Base-by-base conservation (phyloP, 2,329 filamentous ascomycete genomes). In the Cladobotryum mycophilum region DNA sequence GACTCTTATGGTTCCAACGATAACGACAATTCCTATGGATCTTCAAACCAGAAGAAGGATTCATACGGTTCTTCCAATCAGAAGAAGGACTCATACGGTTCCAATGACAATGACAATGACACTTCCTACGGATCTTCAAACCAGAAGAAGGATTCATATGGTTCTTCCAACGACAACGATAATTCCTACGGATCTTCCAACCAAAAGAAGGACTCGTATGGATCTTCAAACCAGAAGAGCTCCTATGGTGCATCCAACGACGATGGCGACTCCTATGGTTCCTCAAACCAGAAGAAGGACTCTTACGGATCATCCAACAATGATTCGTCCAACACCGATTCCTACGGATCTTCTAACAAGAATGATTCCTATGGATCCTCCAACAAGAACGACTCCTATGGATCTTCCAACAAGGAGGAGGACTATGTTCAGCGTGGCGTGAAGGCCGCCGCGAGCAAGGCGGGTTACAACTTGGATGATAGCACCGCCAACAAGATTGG, bases 401-500 rank as follows among this genome's bases (percentile, higher is more conserved):
- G 45, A 33, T 35, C 46, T 12, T 48, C 37, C 22, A 48, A 42
- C 37, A 22, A 48, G 25, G 11, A 30, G 25, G 25, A 30, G 6
- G 25, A 30, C 25, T 30, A 8, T 11, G 25, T 30, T 30, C 4
- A 30, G 25, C 25, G 13, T 34, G 13, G n/a, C 13, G 15, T 51
- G 40, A 52, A 57, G 18, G 51, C 56, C 33, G 51, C 44, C n/a
- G 41, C 56, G 41, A 53, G 59, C 49, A 49, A 45, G 25, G 25
- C 25, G 25, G 25, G 25, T 11, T 30, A 30, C 25, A 30, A 30
- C 35, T 25, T 42, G 13, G 46, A 48, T 20, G 13, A 40, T 12
- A 49, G 53, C 6, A 38, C 15, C 13, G 74, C 78, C 60, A 78
- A 75, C 46, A 73, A 72, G 14, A 48, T 79, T 18, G 80, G 80